These are phyloP conservation scores for Komagataella pseudopastoris DNA, from an alignment of 805 yeast species.

Conservation along the genomic window DNA sequence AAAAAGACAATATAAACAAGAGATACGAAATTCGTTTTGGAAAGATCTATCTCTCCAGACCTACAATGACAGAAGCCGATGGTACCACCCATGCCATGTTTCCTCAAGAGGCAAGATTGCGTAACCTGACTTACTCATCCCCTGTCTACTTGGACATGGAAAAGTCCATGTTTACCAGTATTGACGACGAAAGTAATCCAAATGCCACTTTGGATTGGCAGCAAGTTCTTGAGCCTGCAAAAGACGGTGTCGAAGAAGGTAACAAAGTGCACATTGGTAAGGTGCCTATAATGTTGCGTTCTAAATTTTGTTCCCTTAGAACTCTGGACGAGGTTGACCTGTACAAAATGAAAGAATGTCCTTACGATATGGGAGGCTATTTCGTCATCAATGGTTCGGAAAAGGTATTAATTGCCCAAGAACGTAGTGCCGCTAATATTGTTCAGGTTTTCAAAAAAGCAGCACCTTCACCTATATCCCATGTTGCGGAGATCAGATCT, in stretches of 20 bases:
- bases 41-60: conserved; percentile 89
- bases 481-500: conserved; percentile 91
- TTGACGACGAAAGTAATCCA: conserved; percentile 49
- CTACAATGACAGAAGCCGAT: conserved; percentile 98
- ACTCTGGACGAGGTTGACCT: conserved; percentile 87
- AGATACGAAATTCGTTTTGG: conserved; percentile 97
- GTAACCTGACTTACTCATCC: conserved; percentile 92
- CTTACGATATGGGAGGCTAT: conserved; percentile 99
- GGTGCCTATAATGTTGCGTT: conserved; percentile 95
- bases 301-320: conserved; percentile 87
- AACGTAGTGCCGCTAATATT: conserved; percentile 95
- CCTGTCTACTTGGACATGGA: conserved; percentile 94
- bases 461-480: conserved; percentile 93
- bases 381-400: conserved; percentile 97
- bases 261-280: conserved; percentile 87
- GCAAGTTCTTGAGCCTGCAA: conserved; percentile 2
- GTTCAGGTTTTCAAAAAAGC: conserved; percentile 98
- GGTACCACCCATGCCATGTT: conserved; percentile 99
- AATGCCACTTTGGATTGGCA: conserved; percentile 46
- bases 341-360: conserved; percentile 94
- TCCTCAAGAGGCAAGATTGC: conserved; percentile 95
- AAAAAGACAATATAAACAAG: conserved; percentile 78
- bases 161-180: conserved; percentile 74
- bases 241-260: conserved; percentile 53
- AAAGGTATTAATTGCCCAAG: conserved; percentile 96